Evolutionary conservation across 2,329 filamentous ascomycete species (phyloP).

Genomic region (Aspergillus texensis): DNA sequence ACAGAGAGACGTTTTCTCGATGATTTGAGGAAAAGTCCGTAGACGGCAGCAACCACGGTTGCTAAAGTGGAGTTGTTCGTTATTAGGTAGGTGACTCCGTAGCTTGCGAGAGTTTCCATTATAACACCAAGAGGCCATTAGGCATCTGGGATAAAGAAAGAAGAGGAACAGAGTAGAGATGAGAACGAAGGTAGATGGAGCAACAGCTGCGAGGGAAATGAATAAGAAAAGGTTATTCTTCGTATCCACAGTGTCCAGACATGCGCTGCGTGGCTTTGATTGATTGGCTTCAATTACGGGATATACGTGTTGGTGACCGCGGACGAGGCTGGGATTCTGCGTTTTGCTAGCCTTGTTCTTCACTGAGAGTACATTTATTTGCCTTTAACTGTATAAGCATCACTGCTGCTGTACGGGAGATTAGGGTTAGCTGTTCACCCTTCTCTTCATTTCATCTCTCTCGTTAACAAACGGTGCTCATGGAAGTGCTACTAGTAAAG

Average conservation of each 20-base stretch:
- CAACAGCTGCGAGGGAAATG: neutral
- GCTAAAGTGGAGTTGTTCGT: neutral
- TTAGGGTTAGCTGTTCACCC: neutral
- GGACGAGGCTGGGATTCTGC: neutral
- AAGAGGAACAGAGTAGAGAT: neutral
- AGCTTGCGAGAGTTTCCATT: neutral
- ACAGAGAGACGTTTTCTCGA: neutral
- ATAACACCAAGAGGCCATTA: too few species aligned
- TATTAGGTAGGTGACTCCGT: neutral
- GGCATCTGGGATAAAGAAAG: neutral
- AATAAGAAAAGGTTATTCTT: neutral
- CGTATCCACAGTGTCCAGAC: neutral
- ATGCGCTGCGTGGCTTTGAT: neutral
- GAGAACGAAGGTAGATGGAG: neutral
- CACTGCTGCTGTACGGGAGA: neutral
- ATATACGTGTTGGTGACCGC: neutral
- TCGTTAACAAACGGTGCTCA: neutral
- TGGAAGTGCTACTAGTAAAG: neutral
- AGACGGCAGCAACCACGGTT: neutral
- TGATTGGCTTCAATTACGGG: neutral
- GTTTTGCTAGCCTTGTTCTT: neutral
- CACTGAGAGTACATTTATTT: neutral
- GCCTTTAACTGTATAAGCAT: neutral
- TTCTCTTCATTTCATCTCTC: neutral
- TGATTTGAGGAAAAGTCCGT: neutral